Evolutionary conservation across 2,329 filamentous ascomycete genomes (phyloP).

Genomic region (Orbilia quercus): DNA sequence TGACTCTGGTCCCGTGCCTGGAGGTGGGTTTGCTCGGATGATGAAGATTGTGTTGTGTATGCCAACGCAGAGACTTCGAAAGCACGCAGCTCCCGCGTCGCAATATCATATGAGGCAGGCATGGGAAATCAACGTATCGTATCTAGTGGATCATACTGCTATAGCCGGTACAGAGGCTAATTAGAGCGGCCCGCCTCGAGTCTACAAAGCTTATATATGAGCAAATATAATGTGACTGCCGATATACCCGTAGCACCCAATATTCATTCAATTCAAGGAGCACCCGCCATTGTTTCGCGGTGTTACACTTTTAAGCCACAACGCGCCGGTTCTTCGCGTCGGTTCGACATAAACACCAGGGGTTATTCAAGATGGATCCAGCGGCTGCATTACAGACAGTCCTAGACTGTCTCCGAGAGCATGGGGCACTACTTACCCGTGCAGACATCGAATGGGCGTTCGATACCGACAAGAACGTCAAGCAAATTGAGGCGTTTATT

Average conservation of each 20-base stretch:
- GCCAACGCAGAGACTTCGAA: too few species aligned
- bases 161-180: background rate
- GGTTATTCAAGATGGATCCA: conserved; percentile 19
- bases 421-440: conserved; percentile 64
- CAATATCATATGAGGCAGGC: too few species aligned
- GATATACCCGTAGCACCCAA: background rate
- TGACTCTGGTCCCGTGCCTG: conserved; percentile 18
- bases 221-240: background rate
- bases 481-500: conserved; percentile 65
- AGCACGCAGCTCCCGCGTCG: too few species aligned
- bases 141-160: background rate
- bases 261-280: background rate
- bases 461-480: conserved; percentile 63
- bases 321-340: conserved; percentile 12
- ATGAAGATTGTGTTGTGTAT: too few species aligned
- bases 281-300: background rate
- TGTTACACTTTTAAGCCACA: conserved; percentile 48
- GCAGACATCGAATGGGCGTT: conserved; percentile 67
- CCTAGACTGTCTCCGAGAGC: conserved; percentile 65
- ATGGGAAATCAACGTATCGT: too few species aligned
- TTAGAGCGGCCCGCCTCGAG: background rate
- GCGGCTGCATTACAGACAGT: conserved; percentile 62
- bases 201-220: background rate
- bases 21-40: conserved; percentile 15
- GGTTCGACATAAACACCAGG: background rate